Evolutionary conservation across 805 yeast genomes (phyloP), one percentile per base, ranked within the genome.

Genomic region (Wickerhamiella bombiphila): DNA sequence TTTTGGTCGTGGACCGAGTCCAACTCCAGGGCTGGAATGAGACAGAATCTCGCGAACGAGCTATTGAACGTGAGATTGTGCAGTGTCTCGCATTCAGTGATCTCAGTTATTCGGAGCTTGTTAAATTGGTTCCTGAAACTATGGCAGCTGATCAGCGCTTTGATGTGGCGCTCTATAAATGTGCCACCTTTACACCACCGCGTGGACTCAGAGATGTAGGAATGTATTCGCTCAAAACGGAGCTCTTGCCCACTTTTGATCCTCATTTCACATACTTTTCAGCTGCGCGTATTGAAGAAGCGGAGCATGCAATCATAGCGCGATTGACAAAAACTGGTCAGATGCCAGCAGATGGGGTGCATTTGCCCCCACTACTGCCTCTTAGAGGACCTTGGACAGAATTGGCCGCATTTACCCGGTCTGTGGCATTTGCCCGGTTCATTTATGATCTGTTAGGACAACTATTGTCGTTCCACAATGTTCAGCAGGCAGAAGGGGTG

Each of bases 261-360:
- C 94, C 96, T 0, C 86, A 72, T 51, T 88, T 77, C 52, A 66
- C 80, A 41, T 85, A 83, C 48, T 79, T 78, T 48, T 64, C 79
- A 0, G 61, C 88, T 0, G 83, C 83, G 47, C 75, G 74, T 37
- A 70, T 88, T 38, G 95, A 83, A 39, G 95, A 83, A 42, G 88
- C 93, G 5, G 77, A 80, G 39, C 68, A 66, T 32, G 58, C 73
- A 3, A 58, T 80, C 22, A 74, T 76, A 47, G 70, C 68, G 24
- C 53, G 68, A 20, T 55, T 68, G 29, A 64, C 69, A 7, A 59
- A 64, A 39, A 51, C 58, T 19, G 56, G 56, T 1, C 56, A 63
- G 0, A 52, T 61, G 3, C 59, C 65, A 1, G 61, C 66, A 3
- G 72, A 72, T 3, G 64, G 76, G 3, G 74, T 68, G 14, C 62